Evolutionary conservation across 2,329 filamentous ascomycete genomes (phyloP), one percentile per base, ranked within the genome.

Genomic region (Ascochyta lentis): DNA sequence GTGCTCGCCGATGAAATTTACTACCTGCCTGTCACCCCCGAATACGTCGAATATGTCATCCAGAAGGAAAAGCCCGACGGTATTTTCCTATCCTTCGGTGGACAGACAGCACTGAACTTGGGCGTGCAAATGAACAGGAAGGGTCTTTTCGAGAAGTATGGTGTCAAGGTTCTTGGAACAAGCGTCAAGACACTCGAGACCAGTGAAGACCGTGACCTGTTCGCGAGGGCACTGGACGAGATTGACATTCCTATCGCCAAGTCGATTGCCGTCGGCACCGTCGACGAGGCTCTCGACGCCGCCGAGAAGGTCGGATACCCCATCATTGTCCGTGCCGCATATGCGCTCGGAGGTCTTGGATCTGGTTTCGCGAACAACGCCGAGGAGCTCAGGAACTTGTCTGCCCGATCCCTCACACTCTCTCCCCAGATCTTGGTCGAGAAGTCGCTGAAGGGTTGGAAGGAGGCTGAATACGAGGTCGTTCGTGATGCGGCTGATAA

Each of bases 391-490:
- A 89, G 91, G 75, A 92, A 98, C 78, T 85, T 99, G 84, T 90
- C 93, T 64, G 93, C 95, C 60, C 88, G 92, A 63, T 98, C 94
- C 42, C 84, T 99, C 55, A 96, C 93, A 40, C 86, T 98, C 33
- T 94, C 94, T 2, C 94, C 95, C 45, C 95, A 99, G 78, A 97
- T 99, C 70, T 80, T 99, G 74, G 93, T 99, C 56, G 95, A 99
- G 83, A 98, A 98, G 81, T 96, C 92, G 48, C 87, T 99, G 67
- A 98, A 97, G 84, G 95, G 95, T 77, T 99, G 95, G 95, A 99
- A 99, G 80, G 95, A 99, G 79, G 89, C 97, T 46, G 95, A 99
- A 78, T 99, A 98, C 73, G 95, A 98, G 79, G 95, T 98, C 54
- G 95, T 98, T 60, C 91, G 95, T 69, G 95, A 99, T 77, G 94